Percentiles rank a stretch among this genome's conserved stretches.
Evolutionary conservation across 306 rosid genomes (phyloP).

Genomic region (cucumber (Cucumis sativus)): DNA sequence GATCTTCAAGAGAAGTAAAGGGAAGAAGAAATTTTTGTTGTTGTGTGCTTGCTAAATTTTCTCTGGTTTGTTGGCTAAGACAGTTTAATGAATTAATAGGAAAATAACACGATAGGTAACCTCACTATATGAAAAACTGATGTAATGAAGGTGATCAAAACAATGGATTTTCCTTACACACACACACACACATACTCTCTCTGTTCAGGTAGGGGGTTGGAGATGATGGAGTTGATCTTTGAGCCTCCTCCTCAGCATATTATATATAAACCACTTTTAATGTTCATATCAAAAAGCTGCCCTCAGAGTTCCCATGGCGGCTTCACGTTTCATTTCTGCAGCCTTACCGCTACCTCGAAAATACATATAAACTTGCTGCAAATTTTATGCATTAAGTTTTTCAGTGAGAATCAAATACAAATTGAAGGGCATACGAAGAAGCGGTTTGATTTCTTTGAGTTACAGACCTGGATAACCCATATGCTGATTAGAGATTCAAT

Average conservation of each 20-base stretch:
- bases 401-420: neutral
- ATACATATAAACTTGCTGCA: slow-evolving; percentile 91
- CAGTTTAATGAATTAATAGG: neutral
- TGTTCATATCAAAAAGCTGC: slow-evolving; percentile 41
- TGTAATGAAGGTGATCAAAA: neutral
- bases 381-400: neutral
- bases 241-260: neutral
- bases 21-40: neutral
- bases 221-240: neutral
- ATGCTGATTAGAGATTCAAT: slow-evolving; percentile 67
- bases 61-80: neutral
- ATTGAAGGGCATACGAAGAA: neutral
- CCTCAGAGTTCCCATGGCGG: slow-evolving; percentile 77
- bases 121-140: neutral
- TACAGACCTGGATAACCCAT: slow-evolving; percentile 91
- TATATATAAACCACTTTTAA: neutral
- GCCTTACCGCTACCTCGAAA: slow-evolving; percentile 96
- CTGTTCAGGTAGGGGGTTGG: neutral
- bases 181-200: neutral
- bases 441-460: neutral
- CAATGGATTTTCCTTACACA: neutral
- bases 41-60: neutral
- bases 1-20: neutral
- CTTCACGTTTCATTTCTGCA: slow-evolving; percentile 51
- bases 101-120: neutral